Conservation (phyloP, 2,329 filamentous ascomycete species). For the Helminthosporium solani region DNA sequence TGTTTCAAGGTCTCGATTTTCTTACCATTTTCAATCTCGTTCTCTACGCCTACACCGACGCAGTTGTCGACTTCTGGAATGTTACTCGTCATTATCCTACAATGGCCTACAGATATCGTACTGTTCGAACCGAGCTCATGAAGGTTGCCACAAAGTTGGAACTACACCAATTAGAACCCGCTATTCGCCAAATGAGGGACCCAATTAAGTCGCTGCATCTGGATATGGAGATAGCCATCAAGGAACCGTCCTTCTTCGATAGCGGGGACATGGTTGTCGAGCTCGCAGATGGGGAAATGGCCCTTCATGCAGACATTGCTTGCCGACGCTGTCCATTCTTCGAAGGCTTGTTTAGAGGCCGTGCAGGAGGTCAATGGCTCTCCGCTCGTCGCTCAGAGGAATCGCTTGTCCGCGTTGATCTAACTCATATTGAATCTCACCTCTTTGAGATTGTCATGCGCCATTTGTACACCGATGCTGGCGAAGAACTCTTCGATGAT, state of each 20-base stretch:
- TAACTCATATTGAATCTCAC: constrained; percentile 73
- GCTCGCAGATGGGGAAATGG: constrained; percentile 68
- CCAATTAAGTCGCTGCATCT: constrained; percentile 63
- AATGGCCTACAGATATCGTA: constrained; percentile 71
- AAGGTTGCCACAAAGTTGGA: constrained; percentile 72
- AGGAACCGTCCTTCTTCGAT: constrained; percentile 70
- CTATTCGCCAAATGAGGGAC: constrained; percentile 71
- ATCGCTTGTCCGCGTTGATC: constrained; percentile 66
- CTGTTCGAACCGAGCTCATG: constrained; percentile 84
- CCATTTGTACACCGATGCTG: constrained; percentile 81
- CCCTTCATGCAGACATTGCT: constrained; percentile 75
- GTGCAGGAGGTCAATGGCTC: constrained; percentile 82
- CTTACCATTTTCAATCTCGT: constrained; percentile 77
- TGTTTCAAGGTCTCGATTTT: constrained; percentile 71
- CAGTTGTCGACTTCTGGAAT: constrained; percentile 82
- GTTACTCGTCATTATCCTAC: constrained; percentile 65
- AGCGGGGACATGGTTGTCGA: constrained; percentile 79
- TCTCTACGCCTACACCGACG: constrained; percentile 79
- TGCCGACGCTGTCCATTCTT: constrained; percentile 92
- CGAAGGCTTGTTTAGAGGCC: constrained; percentile 82
- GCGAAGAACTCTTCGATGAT: constrained; percentile 77
- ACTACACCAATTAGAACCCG: constrained; percentile 70
- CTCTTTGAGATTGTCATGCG: constrained; percentile 78
- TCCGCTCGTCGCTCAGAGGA: constrained; percentile 61
- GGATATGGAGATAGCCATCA: constrained; percentile 71